These are phyloP conservation scores for Eucalyptus lansdowneana DNA, from an alignment of 345 rosid genomes.

Conservation along the genomic window DNA sequence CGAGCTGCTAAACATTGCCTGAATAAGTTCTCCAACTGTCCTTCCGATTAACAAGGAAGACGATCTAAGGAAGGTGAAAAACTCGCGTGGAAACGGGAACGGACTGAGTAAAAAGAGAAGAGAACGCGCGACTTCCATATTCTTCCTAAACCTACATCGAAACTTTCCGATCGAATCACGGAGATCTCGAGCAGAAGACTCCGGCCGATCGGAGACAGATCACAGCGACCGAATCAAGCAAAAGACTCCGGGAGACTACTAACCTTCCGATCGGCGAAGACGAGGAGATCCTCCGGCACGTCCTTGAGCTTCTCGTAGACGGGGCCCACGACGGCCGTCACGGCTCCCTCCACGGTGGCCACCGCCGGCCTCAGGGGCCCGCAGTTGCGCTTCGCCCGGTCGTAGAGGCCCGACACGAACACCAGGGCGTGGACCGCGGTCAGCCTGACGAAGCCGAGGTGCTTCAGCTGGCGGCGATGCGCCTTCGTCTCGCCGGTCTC, in stretches of 20 bases:
- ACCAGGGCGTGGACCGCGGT: conserved; percentile 45
- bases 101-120: not conserved
- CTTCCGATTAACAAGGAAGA: not conserved
- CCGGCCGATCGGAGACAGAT: not conserved
- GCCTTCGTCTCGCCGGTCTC: conserved; percentile 16
- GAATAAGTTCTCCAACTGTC: not conserved
- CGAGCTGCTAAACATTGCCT: not conserved
- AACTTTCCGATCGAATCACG: not conserved
- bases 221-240: not conserved
- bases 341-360: conserved; percentile 54
- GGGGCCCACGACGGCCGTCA: conserved; percentile 50
- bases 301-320: conserved; percentile 46
- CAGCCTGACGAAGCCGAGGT: conserved; percentile 51
- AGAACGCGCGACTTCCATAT: not conserved
- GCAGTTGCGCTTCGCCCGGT: conserved; percentile 62
- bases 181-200: not conserved
- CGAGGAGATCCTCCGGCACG: conserved; percentile 61
- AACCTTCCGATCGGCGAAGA: conserved; percentile 77
- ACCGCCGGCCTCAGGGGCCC: conserved; percentile 71
- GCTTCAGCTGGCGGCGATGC: conserved; percentile 27
- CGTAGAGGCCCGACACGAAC: conserved; percentile 42
- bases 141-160: not conserved
- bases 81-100: not conserved
- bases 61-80: not conserved
- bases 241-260: not conserved